Percentiles rank a stretch among this genome's conserved stretches.
Evolutionary conservation across 2,329 filamentous ascomycete species (phyloP).

Genomic region (Lasiodiplodia gonubiensis): DNA sequence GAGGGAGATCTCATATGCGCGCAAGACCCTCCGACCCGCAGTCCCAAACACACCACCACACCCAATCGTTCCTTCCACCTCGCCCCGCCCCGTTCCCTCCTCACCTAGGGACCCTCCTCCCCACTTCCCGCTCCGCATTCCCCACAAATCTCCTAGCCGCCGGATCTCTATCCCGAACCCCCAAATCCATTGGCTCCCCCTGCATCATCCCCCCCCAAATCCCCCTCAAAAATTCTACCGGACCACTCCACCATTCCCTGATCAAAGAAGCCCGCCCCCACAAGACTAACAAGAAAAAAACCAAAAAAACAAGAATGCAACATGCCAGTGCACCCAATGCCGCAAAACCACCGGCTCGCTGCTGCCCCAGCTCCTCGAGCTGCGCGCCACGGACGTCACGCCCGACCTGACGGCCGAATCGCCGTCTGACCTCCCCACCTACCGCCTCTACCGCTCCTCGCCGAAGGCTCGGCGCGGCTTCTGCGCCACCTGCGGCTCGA

Average conservation of each 20-base stretch:
- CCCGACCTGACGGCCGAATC: conserved; percentile 31
- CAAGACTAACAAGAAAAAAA: neutral
- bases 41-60: neutral
- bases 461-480: conserved; percentile 34
- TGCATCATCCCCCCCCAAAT: too few relatives aligned
- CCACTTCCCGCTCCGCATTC: neutral
- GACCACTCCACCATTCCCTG: too few relatives aligned
- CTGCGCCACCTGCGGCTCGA: conserved; percentile 36
- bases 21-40: neutral
- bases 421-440: conserved; percentile 28
- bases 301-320: conserved; percentile 34
- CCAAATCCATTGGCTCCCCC: too few relatives aligned
- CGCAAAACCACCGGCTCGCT: conserved; percentile 37
- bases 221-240: too few relatives aligned
- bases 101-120: neutral
- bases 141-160: too few relatives aligned
- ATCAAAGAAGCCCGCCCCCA: neutral
- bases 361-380: conserved; percentile 34
- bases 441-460: conserved; percentile 36
- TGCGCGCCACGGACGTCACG: conserved; percentile 32
- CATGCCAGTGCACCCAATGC: conserved; percentile 41
- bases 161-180: too few relatives aligned
- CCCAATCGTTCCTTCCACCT: neutral
- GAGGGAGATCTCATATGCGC: neutral
- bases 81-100: neutral